phyloP scores from a whole-genome alignment of 1,284 basidiomycete species.

The Microbotryum violaceum region DNA sequence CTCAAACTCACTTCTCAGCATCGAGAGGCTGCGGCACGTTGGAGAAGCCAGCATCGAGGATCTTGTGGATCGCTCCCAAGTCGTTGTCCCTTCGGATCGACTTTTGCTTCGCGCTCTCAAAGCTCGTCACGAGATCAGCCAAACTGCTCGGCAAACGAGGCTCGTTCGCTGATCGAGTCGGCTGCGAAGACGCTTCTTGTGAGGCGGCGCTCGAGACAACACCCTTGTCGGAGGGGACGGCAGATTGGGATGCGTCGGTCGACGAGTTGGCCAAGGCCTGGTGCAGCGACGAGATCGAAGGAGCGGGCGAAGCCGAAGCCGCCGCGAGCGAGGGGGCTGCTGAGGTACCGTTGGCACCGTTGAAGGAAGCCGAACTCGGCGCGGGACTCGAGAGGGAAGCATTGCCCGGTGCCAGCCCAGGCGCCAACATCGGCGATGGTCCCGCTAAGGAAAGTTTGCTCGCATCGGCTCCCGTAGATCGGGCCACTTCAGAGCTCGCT shows the following conservation, averaged over 20 bases:
- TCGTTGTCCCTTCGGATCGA: slow-evolving; percentile 80
- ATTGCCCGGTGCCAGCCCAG: slow-evolving; percentile 2
- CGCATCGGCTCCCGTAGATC: not conserved
- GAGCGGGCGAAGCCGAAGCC: slow-evolving; percentile 32
- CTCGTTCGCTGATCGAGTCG: slow-evolving; percentile 10
- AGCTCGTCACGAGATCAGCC: slow-evolving; percentile 87
- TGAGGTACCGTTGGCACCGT: not conserved
- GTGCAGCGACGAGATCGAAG: slow-evolving; percentile 38
- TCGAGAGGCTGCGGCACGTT: slow-evolving; percentile 87
- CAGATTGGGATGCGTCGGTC: not conserved
- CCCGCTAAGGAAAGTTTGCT: slow-evolving; percentile 8
- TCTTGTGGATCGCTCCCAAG: slow-evolving; percentile 65
- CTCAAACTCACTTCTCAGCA: slow-evolving; percentile 69
- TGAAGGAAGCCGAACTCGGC: slow-evolving; percentile 15
- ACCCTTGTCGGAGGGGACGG: not conserved
- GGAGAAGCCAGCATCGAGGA: slow-evolving; percentile 81
- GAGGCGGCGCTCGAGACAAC: slow-evolving; percentile 34
- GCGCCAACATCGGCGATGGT: slow-evolving; percentile 4
- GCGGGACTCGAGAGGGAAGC: slow-evolving; percentile 22
- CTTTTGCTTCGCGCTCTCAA: slow-evolving; percentile 92
- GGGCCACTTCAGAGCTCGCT: slow-evolving; percentile 7
- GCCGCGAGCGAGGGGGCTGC: not conserved
- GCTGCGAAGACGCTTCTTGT: slow-evolving; percentile 9
- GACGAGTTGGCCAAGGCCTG: slow-evolving; percentile 40
- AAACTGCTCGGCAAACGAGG: slow-evolving; percentile 60